Base-by-base conservation (phyloP, 2,329 filamentous ascomycete species). In the Fusarium illudens region DNA sequence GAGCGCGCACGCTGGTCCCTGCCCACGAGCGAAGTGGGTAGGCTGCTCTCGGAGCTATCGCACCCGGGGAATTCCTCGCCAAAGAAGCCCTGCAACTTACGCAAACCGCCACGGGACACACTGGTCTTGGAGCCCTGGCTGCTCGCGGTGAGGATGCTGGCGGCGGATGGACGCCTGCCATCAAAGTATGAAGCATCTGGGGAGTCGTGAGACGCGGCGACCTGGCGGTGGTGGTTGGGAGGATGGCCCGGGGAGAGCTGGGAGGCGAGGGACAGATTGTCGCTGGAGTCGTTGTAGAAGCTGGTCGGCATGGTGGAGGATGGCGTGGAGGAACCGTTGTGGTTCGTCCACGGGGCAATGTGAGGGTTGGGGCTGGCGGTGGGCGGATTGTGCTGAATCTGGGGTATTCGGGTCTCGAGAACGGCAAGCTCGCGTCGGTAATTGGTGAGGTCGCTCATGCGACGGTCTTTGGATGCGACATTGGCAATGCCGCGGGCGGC, bases 81-180 rank as follows among this genome's bases (percentile, higher is more conserved):
- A 80, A 97, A 97, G 77, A 97, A 95, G 39, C 91, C 92, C 76
- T 96, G 92, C 67, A 97, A 84, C 80, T 95, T 96, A 79, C 94
- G 94, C 60, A 91, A 86, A 53, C 92, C 89, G 71, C 90, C 89
- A 62, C 91, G 85, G 64, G 88, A 90, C 65, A 89, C 83, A 77
- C 90, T 92, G 60, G 87, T 86, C 79, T 90, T 90, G 39, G 95
- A 97, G 32, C 92, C 92, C 69, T 92, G 88, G 75, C 95, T 97
- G 79, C 94, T 96, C 60, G 92, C 88, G 5, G 91, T 94, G 57
- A 78, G 74, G 67, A 94, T 89, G 79, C 94, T 97, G 36, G 94
- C 94, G 52, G 93, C 87, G 4, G 96, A 98, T 3, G 95, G 95
- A 51, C 95, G 87, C 66, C 96, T 85, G 71, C 92, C 91, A 75